These are phyloP conservation scores for Lupinus albus DNA, from an alignment of 306 rosid species.

Conservation along the genomic window DNA sequence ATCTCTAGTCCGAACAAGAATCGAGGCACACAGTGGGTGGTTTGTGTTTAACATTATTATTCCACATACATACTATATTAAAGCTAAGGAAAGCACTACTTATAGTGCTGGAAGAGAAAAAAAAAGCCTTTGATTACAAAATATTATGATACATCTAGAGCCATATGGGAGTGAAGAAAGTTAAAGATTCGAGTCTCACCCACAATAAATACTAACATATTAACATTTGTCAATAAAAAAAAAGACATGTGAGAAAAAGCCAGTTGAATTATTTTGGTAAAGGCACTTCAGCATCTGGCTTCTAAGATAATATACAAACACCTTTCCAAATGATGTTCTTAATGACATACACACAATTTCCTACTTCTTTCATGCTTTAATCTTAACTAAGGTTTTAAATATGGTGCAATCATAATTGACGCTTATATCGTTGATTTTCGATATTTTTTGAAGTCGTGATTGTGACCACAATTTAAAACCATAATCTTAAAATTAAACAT, in stretches of 20 bases:
- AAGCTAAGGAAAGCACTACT: conserved; percentile 16
- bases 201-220: no score
- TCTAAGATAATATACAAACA: conserved; percentile 13
- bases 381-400: no score
- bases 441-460: no score
- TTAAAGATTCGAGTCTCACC: no score
- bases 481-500: conserved; percentile 33
- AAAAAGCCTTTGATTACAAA: conserved; percentile 26
- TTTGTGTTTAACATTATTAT: not conserved
- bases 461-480: no score
- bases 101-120: conserved; percentile 16
- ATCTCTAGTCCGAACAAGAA: not conserved
- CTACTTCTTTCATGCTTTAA: not conserved
- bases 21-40: not conserved
- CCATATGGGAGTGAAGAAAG: no score
- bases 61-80: not conserved
- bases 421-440: no score
- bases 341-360: conserved; percentile 12
- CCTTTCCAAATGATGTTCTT: conserved; percentile 29
- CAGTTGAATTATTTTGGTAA: conserved; percentile 28
- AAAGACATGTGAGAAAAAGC: no score
- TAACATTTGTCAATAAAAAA: no score
- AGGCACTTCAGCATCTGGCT: conserved; percentile 23
- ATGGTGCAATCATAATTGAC: no score
- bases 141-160: not conserved